Conservation (phyloP, 2,329 filamentous ascomycete genomes). For the Thielaviopsis ethacetica region DNA sequence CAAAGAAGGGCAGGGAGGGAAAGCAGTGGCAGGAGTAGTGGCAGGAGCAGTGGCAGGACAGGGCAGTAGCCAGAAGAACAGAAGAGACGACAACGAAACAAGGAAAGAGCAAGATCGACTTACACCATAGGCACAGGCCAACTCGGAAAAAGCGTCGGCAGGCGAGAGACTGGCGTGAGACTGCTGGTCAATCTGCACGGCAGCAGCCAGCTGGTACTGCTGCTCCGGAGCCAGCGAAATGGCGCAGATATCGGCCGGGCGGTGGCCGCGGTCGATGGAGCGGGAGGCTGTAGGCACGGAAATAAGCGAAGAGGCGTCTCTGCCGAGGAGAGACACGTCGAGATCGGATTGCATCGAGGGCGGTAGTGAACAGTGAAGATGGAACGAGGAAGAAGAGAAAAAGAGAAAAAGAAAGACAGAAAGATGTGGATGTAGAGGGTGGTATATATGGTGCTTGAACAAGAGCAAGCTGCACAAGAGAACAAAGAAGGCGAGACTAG, state of each 20-base stretch:
- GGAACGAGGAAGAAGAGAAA: background rate
- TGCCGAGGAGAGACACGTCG: background rate
- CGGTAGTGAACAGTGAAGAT: background rate
- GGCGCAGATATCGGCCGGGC: background rate
- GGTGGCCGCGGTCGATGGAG: constrained; percentile 1
- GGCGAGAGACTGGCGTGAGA: background rate
- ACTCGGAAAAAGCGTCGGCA: background rate
- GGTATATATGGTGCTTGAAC: too few species aligned
- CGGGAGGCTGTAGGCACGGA: background rate
- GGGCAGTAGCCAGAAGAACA: too few species aligned
- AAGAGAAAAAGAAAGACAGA: background rate
- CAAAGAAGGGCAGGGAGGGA: too few species aligned
- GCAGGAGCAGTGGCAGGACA: too few species aligned
- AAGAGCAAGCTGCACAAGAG: too few species aligned
- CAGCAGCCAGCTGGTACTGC: background rate
- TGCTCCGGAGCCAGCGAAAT: background rate
- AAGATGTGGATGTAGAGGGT: background rate
- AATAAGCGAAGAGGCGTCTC: background rate
- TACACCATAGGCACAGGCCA: background rate
- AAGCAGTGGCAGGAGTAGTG: too few species aligned
- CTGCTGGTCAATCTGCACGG: too few species aligned
- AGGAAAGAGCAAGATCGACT: background rate
- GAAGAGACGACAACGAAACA: too few species aligned
- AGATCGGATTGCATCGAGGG: background rate
- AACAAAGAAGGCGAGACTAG: too few species aligned